Conservation (phyloP, 1,139 yeast genomes). For the Blastobotrys arbuscula region DNA sequence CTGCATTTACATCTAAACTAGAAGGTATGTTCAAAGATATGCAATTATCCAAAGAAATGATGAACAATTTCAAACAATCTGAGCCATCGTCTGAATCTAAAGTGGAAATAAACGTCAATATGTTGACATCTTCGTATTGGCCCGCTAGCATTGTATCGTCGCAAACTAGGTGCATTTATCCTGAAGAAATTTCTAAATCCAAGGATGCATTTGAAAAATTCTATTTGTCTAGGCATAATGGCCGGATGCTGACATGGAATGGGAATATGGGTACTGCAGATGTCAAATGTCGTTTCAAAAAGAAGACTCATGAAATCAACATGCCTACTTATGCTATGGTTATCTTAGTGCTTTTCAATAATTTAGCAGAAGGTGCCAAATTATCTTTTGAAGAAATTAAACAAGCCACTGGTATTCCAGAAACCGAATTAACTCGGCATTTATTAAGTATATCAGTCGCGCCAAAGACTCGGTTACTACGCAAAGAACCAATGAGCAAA, state of each 20-base stretch:
- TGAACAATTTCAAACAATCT: slow-evolving; percentile 39
- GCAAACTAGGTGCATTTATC: slow-evolving; percentile 50
- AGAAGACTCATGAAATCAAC: slow-evolving; percentile 69
- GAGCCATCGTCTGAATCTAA: slow-evolving; percentile 14
- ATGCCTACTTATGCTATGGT: slow-evolving; percentile 78
- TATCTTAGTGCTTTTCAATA: slow-evolving; percentile 66
- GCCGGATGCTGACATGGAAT: slow-evolving; percentile 77
- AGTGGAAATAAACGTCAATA: slow-evolving; percentile 45
- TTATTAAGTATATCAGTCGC: slow-evolving; percentile 83
- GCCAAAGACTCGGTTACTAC: slow-evolving; percentile 67
- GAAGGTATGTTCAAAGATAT: slow-evolving; percentile 89
- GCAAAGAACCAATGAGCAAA: slow-evolving; percentile 68
- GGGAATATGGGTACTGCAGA: slow-evolving; percentile 77
- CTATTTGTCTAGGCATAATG: slow-evolving; percentile 61
- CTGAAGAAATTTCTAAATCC: slow-evolving; percentile 42
- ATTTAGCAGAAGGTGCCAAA: slow-evolving; percentile 45
- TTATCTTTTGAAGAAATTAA: slow-evolving; percentile 58
- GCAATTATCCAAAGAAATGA: slow-evolving; percentile 56
- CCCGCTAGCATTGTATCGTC: slow-evolving; percentile 54
- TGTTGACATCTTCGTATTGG: slow-evolving; percentile 55
- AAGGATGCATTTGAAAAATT: slow-evolving; percentile 42
- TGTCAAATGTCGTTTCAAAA: slow-evolving; percentile 45
- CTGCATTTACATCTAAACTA: slow-evolving; percentile 70
- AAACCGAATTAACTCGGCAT: slow-evolving; percentile 65
- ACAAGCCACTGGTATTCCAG: slow-evolving; percentile 67